Percentiles rank a stretch among this genome's conserved stretches.
Evolutionary conservation across 2,329 filamentous ascomycete genomes (phyloP).

Genomic region (Arthrobotrys megalospora): DNA sequence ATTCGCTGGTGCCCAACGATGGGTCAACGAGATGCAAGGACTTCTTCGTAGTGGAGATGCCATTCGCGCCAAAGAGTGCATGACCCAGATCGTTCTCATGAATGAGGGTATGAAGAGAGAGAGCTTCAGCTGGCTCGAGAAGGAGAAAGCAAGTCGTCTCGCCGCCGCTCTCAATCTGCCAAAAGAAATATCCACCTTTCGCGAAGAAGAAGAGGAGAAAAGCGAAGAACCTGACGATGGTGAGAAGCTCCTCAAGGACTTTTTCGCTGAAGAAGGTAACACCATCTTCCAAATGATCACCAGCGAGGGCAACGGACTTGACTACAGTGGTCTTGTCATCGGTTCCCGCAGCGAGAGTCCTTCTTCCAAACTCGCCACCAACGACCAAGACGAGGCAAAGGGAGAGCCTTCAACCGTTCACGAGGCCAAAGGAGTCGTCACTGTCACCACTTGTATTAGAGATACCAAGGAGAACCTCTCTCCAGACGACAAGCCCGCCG

Average conservation of each 20-base stretch:
- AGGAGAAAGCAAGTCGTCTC: conserved; percentile 13
- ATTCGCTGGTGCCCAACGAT: conserved; percentile 34
- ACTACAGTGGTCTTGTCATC: conserved; percentile 39
- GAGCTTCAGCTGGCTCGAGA: conserved; percentile 46
- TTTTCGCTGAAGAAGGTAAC: neutral
- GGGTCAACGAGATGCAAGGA: conserved; percentile 41
- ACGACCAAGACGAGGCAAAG: neutral
- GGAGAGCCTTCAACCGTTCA: neutral
- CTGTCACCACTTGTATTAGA: neutral
- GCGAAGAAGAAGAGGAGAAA: neutral
- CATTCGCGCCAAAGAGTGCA: conserved; percentile 33
- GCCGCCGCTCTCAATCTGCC: neutral
- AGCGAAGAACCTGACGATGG: conserved; percentile 5
- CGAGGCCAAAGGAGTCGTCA: neutral
- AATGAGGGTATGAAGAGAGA: conserved; percentile 54
- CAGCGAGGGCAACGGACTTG: neutral
- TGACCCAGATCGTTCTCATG: conserved; percentile 48
- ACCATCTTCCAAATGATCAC: conserved; percentile 10
- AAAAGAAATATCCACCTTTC: conserved; percentile 2
- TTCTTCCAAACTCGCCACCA: neutral
- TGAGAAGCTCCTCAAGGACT: conserved; percentile 20
- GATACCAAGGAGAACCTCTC: conserved; percentile 31
- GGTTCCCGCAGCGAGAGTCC: conserved; percentile 27
- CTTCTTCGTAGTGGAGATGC: neutral
- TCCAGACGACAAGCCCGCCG: neutral